phyloP scores from a whole-genome alignment of 1,139 yeast species.

The Candida sp. region DNA sequence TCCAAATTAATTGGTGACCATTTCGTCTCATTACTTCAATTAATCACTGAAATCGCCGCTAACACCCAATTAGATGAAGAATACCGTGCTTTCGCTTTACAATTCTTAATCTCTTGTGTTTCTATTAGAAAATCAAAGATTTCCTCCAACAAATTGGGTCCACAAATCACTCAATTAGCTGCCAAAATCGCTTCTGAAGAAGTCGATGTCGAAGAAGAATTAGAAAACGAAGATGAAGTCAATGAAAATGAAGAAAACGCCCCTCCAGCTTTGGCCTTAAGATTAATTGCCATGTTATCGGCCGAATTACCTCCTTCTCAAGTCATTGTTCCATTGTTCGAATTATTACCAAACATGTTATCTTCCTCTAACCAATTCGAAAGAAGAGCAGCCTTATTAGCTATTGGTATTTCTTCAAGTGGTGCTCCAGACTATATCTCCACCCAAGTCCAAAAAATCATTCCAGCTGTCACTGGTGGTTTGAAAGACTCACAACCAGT shows the following conservation, averaged over 20 bases:
- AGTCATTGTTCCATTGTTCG: conserved; percentile 77
- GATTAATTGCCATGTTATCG: conserved; percentile 76
- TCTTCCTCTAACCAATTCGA: conserved; percentile 64
- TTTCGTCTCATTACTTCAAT: conserved; percentile 63
- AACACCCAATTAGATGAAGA: conserved; percentile 74
- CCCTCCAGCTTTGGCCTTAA: conserved; percentile 75
- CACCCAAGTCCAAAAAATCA: conserved; percentile 67
- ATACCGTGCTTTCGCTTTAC: conserved; percentile 78
- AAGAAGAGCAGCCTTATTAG: conserved; percentile 84
- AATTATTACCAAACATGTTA: conserved; percentile 61
- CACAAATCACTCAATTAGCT: conserved; percentile 71
- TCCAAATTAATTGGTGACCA: conserved; percentile 77
- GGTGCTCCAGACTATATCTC: conserved; percentile 95
- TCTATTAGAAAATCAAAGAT: conserved; percentile 68
- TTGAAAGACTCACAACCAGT: conserved; percentile 72
- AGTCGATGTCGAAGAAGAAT: conserved; percentile 66
- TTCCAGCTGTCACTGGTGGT: conserved; percentile 73
- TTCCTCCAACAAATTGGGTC: conserved; percentile 70
- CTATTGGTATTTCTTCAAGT: conserved; percentile 79
- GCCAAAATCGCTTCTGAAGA: conserved; percentile 79
- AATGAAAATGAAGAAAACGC: conserved; percentile 90
- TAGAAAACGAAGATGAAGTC: conserved; percentile 79
- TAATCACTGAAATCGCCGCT: conserved; percentile 73
- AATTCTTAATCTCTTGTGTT: conserved; percentile 77
- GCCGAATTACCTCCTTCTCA: conserved; percentile 90